Evolutionary conservation across 495 filamentous ascomycete genomes (phyloP).

Genomic region (Rhypophila decipiens): DNA sequence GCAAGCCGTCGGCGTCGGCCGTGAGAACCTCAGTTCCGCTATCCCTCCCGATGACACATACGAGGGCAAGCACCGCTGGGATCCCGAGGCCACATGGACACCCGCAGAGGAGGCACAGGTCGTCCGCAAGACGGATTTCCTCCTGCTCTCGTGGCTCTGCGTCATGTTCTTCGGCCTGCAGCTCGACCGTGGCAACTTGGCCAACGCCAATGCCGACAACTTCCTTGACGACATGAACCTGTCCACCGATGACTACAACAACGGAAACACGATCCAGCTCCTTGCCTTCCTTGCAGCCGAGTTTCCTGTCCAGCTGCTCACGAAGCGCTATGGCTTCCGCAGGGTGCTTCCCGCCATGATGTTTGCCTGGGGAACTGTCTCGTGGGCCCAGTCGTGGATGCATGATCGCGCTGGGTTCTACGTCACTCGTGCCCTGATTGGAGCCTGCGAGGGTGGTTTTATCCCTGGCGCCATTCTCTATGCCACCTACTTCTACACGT

Average conservation of each 20-base stretch:
- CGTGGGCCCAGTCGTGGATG: constrained; percentile 34
- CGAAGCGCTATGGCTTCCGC: constrained; percentile 41
- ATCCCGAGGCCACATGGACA: constrained; percentile 39
- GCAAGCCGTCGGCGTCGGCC: constrained; percentile 7
- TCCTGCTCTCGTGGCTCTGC: constrained; percentile 35
- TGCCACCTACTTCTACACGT: constrained; percentile 47
- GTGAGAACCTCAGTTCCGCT: constrained; percentile 12
- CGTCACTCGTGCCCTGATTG: constrained; percentile 34
- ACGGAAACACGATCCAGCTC: constrained; percentile 35
- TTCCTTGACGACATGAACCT: constrained; percentile 29
- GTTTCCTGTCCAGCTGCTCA: constrained; percentile 38
- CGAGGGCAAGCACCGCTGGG: constrained; percentile 50
- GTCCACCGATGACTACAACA: constrained; percentile 40
- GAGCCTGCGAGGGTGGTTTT: constrained; percentile 40
- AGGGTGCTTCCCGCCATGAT: constrained; percentile 40
- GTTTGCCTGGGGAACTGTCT: constrained; percentile 35
- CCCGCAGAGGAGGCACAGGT: constrained; percentile 37
- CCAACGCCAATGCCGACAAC: constrained; percentile 34
- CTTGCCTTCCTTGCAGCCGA: constrained; percentile 39
- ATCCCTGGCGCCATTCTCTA: constrained; percentile 46
- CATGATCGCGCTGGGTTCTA: constrained; percentile 29
- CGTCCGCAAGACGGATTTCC: constrained; percentile 36
- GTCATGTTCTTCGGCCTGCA: constrained; percentile 40
- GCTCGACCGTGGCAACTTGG: constrained; percentile 35
- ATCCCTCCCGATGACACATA: constrained; percentile 25